Conservation (phyloP, 1,139 yeast genomes). For the Debaryomyces singareniensis region DNA sequence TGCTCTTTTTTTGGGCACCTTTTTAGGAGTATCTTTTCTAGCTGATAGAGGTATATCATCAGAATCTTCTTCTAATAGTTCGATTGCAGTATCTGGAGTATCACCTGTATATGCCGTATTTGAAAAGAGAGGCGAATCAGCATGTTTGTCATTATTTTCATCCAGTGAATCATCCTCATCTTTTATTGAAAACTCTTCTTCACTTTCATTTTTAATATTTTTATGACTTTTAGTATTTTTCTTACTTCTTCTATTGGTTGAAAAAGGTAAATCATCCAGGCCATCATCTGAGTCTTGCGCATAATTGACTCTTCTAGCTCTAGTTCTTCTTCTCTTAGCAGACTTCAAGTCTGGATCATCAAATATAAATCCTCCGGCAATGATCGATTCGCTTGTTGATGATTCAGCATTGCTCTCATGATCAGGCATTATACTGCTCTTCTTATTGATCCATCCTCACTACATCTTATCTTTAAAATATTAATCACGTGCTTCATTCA, state of each 20-base stretch:
- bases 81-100: constrained; percentile 15
- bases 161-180: not conserved
- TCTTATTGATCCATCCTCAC: constrained; percentile 8
- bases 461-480: constrained; percentile 3
- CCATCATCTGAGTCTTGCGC: constrained; percentile 6
- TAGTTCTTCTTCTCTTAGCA: constrained; percentile 11
- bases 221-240: constrained; percentile 7
- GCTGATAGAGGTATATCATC: constrained; percentile 22
- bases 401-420: no score
- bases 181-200: constrained; percentile 9
- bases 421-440: no score
- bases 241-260: constrained; percentile 11
- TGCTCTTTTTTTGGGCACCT: constrained; percentile 6
- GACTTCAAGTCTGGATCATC: constrained; percentile 26
- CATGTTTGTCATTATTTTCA: not conserved
- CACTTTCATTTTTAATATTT: constrained; percentile 15
- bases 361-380: constrained; percentile 38
- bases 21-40: constrained; percentile 3
- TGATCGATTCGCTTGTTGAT: no score
- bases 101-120: constrained; percentile 3
- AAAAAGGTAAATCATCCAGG: constrained; percentile 9
- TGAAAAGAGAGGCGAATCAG: not conserved
- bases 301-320: constrained; percentile 17
- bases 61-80: constrained; percentile 21
- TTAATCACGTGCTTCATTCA: constrained; percentile 1